Base-by-base conservation (phyloP, 148 eudicot species). In the Vaccinium vitisidaea region DNA sequence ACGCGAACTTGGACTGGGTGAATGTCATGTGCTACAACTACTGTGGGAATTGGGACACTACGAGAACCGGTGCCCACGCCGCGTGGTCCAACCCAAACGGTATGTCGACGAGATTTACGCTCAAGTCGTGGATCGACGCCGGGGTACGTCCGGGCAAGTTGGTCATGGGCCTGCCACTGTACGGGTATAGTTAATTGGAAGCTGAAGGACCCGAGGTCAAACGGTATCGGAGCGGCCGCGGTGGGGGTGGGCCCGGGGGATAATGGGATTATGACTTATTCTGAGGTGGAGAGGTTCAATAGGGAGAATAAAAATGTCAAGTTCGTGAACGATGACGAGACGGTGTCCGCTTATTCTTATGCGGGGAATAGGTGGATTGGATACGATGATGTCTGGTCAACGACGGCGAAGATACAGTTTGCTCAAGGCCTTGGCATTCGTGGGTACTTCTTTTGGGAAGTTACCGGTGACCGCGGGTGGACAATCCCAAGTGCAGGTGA, bases 391-490 rank as follows among this genome's bases (percentile, higher is more conserved):
- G 58, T 15, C 73, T 79, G 46, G 50, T 87, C 93, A 1, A 82
- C 77, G 9, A n/a, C 77, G 1, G 82, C 36, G 10, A 91, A 89
- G 81, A 49, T 89, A 8, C 83, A 16, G 7, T 88, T 84, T 81
- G 93, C 93, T 67, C 76, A 77, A 65, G 80, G 58, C 5, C 88
- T 84, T 69, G 79, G 86, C 8, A 77, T 91, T 67, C 74, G 90
- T 21, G 92, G 93, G 8, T 88, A 89, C 82, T 91, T 91, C 86
- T 89, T 91, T 84, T 89, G 93, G 93, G 88, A 91, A 6, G 50
- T 88, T 15, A 71, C 80, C 63, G 84, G 85, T 69, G 92, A 91
- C 79, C 75, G 82, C 25, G 80, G 87, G 13, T 89, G 88, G 90
- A 83, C 32, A 52, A 87, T 91, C 78, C 89, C 93, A 10, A 84